phyloP scores from a whole-genome alignment of 2,329 filamentous ascomycete genomes.

The Dactylellina cionopaga region DNA sequence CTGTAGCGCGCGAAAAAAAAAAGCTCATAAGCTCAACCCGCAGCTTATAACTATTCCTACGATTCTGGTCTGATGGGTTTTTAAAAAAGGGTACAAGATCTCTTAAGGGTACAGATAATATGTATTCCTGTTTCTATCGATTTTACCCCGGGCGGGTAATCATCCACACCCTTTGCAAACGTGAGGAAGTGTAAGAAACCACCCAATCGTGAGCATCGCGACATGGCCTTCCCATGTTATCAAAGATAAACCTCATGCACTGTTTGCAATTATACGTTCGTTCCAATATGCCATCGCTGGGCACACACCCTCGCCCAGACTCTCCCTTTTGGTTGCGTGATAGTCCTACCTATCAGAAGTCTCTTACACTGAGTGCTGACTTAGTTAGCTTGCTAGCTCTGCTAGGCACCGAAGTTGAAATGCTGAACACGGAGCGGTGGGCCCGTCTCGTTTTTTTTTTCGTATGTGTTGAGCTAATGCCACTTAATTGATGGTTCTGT shows the following conservation, averaged over 20 bases:
- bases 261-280: not conserved
- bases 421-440: conserved; percentile 21
- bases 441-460: no score
- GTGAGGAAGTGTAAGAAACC: not conserved
- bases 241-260: conserved; percentile 9
- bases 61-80: no score
- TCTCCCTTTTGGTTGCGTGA: not conserved
- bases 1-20: not conserved
- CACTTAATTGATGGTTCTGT: no score
- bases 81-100: no score
- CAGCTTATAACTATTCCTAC: not conserved
- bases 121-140: no score
- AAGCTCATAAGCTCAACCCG: not conserved
- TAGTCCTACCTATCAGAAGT: conserved; percentile 8
- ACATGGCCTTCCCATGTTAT: conserved; percentile 14
- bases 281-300: no score
- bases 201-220: not conserved
- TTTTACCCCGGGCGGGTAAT: conserved; percentile 14
- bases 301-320: no score
- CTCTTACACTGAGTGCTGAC: no score
- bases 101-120: no score
- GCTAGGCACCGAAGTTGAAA: conserved; percentile 16
- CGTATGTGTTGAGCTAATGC: no score
- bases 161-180: not conserved
- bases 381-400: conserved; percentile 5